These are phyloP conservation scores for Aspergillus niger DNA, from an alignment of 2,329 filamentous ascomycete species.

Conservation along the genomic window DNA sequence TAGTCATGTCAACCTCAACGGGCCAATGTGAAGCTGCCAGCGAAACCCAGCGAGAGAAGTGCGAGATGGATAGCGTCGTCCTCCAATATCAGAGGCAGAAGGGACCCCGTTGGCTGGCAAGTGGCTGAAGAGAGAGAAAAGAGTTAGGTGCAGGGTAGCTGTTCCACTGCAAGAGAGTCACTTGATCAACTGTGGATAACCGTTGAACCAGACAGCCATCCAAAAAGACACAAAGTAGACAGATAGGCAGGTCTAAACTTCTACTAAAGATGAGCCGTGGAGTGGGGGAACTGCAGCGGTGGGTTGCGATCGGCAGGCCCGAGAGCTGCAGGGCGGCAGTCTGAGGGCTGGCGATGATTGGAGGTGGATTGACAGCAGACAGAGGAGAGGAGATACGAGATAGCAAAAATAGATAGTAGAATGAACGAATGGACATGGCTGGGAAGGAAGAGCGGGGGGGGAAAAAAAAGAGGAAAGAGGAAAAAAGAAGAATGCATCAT, in stretches of 20 bases:
- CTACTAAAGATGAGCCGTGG: neutral
- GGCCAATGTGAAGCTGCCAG: neutral
- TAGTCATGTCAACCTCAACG: neutral
- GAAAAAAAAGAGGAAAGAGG: neutral
- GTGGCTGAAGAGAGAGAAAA: too few species aligned
- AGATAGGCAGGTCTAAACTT: too few species aligned
- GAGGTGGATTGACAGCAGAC: neutral
- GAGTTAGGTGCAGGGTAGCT: too few species aligned
- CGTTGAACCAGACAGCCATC: too few species aligned
- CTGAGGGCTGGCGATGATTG: too few species aligned
- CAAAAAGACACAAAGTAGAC: too few species aligned
- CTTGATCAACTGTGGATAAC: too few species aligned
- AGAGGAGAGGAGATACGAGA: neutral
- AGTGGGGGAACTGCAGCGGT: neutral
- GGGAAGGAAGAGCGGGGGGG: neutral
- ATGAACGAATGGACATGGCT: neutral
- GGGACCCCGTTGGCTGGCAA: neutral
- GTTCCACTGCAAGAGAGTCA: too few species aligned
- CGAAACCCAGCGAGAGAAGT: neutral
- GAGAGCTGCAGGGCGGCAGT: neutral
- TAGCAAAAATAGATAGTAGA: neutral
- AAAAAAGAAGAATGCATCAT: constrained; percentile 41
- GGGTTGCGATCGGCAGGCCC: neutral
- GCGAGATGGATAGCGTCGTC: too few species aligned
- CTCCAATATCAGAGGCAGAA: neutral